Evolutionary conservation across 2,329 filamentous ascomycete genomes (phyloP).

Genomic region (Clonostachys rhizophaga): DNA sequence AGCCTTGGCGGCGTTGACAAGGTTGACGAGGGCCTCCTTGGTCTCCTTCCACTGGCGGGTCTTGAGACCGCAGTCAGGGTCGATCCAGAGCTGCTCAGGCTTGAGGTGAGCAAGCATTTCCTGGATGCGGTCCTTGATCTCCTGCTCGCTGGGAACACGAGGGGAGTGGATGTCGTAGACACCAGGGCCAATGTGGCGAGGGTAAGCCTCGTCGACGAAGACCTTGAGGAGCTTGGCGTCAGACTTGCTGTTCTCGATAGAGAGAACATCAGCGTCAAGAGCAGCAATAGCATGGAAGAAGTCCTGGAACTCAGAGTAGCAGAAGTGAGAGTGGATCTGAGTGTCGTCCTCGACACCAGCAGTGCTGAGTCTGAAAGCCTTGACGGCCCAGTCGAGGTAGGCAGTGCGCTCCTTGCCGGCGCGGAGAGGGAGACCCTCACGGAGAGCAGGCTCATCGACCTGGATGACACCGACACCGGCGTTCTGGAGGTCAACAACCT

Average conservation of each 20-base stretch:
- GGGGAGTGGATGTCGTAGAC: slow-evolving; percentile 99
- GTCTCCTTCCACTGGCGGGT: slow-evolving; percentile 98
- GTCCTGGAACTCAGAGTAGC: slow-evolving; percentile 99
- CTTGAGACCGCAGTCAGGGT: slow-evolving; percentile 99
- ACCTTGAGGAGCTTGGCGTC: slow-evolving; percentile 99
- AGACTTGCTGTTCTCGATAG: slow-evolving; percentile 99
- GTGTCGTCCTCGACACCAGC: slow-evolving; percentile 91
- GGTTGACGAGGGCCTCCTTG: slow-evolving; percentile 91
- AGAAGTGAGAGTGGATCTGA: slow-evolving; percentile 99
- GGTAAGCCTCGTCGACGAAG: slow-evolving; percentile 96
- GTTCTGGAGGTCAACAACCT: slow-evolving; percentile 96
- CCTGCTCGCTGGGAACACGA: slow-evolving; percentile 92
- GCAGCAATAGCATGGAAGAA: slow-evolving; percentile 99
- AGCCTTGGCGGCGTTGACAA: slow-evolving; percentile 97
- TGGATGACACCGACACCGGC: slow-evolving; percentile 98
- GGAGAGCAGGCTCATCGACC: slow-evolving; percentile 97
- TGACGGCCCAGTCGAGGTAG: slow-evolving; percentile 96
- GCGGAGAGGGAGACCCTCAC: slow-evolving; percentile 98
- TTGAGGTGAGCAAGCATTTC: slow-evolving; percentile 98
- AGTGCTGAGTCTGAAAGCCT: slow-evolving; percentile 95
- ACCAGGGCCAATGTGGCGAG: slow-evolving; percentile 96
- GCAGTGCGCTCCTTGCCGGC: slow-evolving; percentile 90
- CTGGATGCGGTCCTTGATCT: slow-evolving; percentile 95
- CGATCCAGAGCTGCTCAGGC: slow-evolving; percentile 98
- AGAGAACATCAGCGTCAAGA: slow-evolving; percentile 95